Evolutionary conservation across 2,329 filamentous ascomycete genomes (phyloP).

Genomic region (Aspergillus intermedius): DNA sequence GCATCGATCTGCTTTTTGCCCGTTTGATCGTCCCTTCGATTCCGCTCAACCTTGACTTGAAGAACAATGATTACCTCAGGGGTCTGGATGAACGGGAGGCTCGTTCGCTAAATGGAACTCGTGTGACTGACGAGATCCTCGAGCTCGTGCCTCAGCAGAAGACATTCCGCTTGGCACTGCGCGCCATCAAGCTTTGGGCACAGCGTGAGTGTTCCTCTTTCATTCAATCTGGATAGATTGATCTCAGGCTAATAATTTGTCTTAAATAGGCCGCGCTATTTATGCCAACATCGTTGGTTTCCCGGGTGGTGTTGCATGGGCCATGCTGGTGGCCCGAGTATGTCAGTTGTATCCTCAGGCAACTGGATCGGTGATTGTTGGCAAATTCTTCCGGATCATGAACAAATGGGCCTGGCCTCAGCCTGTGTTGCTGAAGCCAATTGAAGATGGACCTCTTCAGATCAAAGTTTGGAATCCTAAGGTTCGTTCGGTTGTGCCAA

Average conservation of each 20-base stretch:
- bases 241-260: background rate
- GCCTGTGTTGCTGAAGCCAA: constrained; percentile 82
- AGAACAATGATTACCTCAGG: constrained; percentile 75
- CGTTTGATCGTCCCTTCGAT: constrained; percentile 66
- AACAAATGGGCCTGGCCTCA: constrained; percentile 88
- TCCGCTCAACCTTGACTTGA: constrained; percentile 65
- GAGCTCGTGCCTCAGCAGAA: constrained; percentile 80
- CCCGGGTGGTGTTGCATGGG: constrained; percentile 94
- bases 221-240: background rate
- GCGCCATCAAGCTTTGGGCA: constrained; percentile 95
- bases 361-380: constrained; percentile 77
- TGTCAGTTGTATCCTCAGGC: constrained; percentile 95
- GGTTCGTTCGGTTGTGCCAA: constrained; percentile 43
- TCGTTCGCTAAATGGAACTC: constrained; percentile 84
- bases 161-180: constrained; percentile 80
- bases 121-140: constrained; percentile 89
- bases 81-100: constrained; percentile 83
- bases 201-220: constrained; percentile 48
- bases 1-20: constrained; percentile 89
- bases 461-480: constrained; percentile 93
- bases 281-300: constrained; percentile 97
- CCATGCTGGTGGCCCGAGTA: constrained; percentile 91
- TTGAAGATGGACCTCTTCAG: constrained; percentile 73
- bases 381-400: constrained; percentile 92
- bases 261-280: constrained; percentile 61